Evolutionary conservation across 257 asterid species (phyloP).

Genomic region (Ballota nigra): DNA sequence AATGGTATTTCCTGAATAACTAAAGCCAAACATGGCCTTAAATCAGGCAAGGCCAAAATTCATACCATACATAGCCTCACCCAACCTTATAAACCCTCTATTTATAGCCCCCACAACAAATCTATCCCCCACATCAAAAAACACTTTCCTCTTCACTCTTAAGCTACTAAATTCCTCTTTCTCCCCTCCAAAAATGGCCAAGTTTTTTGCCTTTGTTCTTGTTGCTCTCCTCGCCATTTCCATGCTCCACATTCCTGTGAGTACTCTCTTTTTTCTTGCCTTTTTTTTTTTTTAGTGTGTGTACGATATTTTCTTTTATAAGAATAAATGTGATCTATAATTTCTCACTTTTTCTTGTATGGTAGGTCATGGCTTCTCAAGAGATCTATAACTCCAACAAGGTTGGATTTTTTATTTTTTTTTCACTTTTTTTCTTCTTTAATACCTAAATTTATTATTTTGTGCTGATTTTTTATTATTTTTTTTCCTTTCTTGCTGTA

Average conservation of each 20-base stretch:
- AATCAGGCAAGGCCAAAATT: too few species aligned
- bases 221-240: constrained; percentile 31
- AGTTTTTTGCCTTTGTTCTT: constrained; percentile 32
- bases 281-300: too few species aligned
- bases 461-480: constrained; percentile 4
- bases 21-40: too few species aligned
- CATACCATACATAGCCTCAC: not conserved
- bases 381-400: constrained; percentile 6
- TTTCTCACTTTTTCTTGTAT: not conserved
- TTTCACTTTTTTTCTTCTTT: not conserved
- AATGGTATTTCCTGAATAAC: too few species aligned
- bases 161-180: not conserved
- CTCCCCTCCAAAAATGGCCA: constrained; percentile 27
- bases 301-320: too few species aligned
- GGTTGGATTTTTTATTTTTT: constrained; percentile 20
- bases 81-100: constrained; percentile 24
- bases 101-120: constrained; percentile 38
- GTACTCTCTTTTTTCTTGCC: not conserved
- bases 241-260: constrained; percentile 39
- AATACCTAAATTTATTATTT: not conserved
- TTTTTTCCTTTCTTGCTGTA: not conserved
- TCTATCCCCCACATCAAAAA: not conserved
- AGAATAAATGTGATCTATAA: not conserved
- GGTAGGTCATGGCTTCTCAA: constrained; percentile 31
- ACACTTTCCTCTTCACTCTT: not conserved